Evolutionary conservation across 2,329 filamentous ascomycete species (phyloP).

Genomic region (Tolypocladium ophioglossoides): DNA sequence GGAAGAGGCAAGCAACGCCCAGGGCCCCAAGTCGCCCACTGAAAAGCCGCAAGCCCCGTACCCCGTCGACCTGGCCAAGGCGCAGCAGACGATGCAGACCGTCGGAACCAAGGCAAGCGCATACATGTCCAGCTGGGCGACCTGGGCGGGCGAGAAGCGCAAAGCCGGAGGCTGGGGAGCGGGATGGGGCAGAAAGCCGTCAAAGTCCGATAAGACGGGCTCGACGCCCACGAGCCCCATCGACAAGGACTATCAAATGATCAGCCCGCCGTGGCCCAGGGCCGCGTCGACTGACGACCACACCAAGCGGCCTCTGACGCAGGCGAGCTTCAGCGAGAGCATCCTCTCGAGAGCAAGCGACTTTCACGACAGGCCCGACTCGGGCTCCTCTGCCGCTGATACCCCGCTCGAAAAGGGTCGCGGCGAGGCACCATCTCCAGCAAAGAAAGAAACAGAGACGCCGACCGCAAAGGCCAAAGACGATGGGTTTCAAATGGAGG

Average conservation of each 20-base stretch:
- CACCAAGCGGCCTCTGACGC: constrained; percentile 21
- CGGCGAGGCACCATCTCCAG: neutral
- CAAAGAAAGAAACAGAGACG: neutral
- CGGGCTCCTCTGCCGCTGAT: neutral
- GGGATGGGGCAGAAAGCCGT: constrained; percentile 25
- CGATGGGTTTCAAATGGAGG: neutral
- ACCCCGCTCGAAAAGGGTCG: neutral
- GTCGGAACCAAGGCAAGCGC: constrained; percentile 47
- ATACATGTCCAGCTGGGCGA: constrained; percentile 59
- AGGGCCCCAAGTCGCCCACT: constrained; percentile 1
- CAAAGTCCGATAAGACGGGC: constrained; percentile 19
- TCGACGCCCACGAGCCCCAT: constrained; percentile 25
- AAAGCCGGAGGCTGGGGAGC: constrained; percentile 39
- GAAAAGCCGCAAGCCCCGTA: constrained; percentile 5
- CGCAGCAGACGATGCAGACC: constrained; percentile 34
- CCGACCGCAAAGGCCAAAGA: neutral
- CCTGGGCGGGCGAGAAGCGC: constrained; percentile 66
- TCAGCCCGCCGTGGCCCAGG: constrained; percentile 19
- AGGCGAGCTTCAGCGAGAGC: constrained; percentile 34
- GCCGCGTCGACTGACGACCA: constrained; percentile 17
- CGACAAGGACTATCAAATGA: constrained; percentile 25
- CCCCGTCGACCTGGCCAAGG: constrained; percentile 24
- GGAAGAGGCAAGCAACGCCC: constrained; percentile 23
- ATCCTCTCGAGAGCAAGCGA: constrained; percentile 29
- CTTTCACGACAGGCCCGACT: constrained; percentile 10